Base-by-base conservation (phyloP, 2,329 filamentous ascomycete genomes). In the Paecilomyces fulvus region DNA sequence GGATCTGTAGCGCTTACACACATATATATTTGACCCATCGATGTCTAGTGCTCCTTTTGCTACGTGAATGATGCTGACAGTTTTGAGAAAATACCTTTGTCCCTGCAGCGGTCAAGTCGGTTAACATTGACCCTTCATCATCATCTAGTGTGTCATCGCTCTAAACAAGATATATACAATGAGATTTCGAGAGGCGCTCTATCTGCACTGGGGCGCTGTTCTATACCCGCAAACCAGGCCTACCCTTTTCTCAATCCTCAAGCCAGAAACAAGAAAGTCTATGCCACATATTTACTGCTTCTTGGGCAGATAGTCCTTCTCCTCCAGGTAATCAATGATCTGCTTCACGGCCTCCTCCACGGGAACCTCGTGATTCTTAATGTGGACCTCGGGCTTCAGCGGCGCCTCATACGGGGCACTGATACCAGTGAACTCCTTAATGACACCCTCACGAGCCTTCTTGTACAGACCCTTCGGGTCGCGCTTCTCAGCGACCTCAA, bases 391-490 rank as follows among this genome's bases (percentile, higher is more conserved):
- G 1, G 94, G 83, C 57, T 85, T 84, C 71, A 86, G 79, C 4
- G 94, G 94, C 59, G 85, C 89, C 82, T 99, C 94, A 72, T 99
- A 99, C 1, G 94, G 94, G 30, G 92, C 91, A 63, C 87, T 92
- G 67, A 97, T 90, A 56, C 94, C 94, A 1, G 94, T 99, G 72
- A 99, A 99, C 65, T 97, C 90, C 76, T 95, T 94, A 75, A 97
- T 97, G 73, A 95, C 85, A 49, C 94, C 94, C 53, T 89, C 87
- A 49, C 92, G 81, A 11, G 94, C 94, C 83, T 96, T 96, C 82
- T 96, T 96, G 79, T 99, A 99, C 59, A 97, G 78, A 4, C 92
- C 94, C 84, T 99, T 99, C 52, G 94, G 94, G 70, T 99, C 94
- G 61, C 94, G 85, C 82, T 92, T 81, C 83, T 97, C 92, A 37